Percentiles rank a stretch among this genome's conserved stretches.
Conservation (phyloP, 2,329 filamentous ascomycete species). For the Colletotrichum sp. region DNA sequence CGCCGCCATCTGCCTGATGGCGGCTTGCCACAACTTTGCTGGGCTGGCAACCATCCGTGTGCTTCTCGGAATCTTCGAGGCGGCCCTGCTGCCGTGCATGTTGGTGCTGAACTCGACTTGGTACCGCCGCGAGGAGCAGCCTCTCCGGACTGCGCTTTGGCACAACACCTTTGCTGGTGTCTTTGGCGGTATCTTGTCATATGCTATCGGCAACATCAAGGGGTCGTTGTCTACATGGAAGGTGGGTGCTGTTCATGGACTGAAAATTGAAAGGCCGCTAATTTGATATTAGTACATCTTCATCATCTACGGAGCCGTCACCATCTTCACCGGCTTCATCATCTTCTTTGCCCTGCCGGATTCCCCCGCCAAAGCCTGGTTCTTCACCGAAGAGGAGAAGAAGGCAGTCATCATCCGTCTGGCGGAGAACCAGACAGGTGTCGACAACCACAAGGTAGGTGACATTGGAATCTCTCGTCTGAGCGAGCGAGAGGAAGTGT, state of each 20-base stretch:
- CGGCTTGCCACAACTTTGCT: conserved; percentile 34
- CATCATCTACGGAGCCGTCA: conserved; percentile 65
- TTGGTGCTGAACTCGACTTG: conserved; percentile 53
- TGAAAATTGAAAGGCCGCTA: conserved; percentile 19
- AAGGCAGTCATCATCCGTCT: conserved; percentile 73
- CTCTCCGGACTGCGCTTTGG: conserved; percentile 69
- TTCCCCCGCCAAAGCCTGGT: conserved; percentile 57
- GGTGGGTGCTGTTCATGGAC: conserved; percentile 48
- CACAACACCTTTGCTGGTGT: conserved; percentile 48
- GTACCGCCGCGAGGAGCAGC: conserved; percentile 61
- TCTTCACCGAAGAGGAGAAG: conserved; percentile 69
- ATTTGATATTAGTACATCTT: conserved; percentile 55
- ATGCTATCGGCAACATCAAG: conserved; percentile 33
- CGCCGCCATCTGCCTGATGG: conserved; percentile 31
- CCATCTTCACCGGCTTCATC: conserved; percentile 62
- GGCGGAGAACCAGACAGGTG: conserved; percentile 76
- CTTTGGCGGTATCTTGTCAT: conserved; percentile 60
- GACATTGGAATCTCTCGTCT: neutral
- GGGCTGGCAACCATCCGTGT: conserved; percentile 25
- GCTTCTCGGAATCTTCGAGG: conserved; percentile 26
- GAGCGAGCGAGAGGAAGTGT: neutral
- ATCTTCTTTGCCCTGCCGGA: conserved; percentile 63
- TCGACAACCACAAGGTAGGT: conserved; percentile 61
- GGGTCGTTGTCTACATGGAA: conserved; percentile 23
- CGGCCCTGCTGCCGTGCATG: conserved; percentile 47